These are phyloP conservation scores for Fusarium sarcochroum DNA, from an alignment of 2,329 filamentous ascomycete species.

Conservation along the genomic window DNA sequence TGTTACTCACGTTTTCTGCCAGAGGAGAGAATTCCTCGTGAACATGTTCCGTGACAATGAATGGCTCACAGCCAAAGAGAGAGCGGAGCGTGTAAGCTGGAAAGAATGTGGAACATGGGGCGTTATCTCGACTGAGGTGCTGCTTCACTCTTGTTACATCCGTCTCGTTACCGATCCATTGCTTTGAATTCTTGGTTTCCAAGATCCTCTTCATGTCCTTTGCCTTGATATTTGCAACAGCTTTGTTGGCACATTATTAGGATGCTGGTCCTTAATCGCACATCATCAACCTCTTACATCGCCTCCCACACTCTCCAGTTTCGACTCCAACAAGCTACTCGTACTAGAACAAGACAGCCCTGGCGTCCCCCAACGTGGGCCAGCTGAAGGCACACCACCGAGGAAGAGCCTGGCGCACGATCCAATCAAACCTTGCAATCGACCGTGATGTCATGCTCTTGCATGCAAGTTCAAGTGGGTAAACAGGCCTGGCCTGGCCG, in stretches of 20 bases:
- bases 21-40: conserved; percentile 18
- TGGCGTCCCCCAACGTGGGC: conserved; percentile 37
- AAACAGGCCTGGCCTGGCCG: conserved; percentile 20
- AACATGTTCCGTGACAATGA: conserved; percentile 19
- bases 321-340: conserved; percentile 27
- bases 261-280: conserved; percentile 39
- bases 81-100: conserved; percentile 16
- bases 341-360: conserved; percentile 40
- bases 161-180: conserved; percentile 10
- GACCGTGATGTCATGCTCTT: conserved; percentile 43
- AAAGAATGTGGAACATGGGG: conserved; percentile 37
- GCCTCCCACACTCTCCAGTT: conserved; percentile 29
- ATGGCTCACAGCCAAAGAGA: conserved; percentile 2
- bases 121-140: conserved; percentile 29
- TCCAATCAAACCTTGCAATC: conserved; percentile 30
- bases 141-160: conserved; percentile 39
- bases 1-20: neutral
- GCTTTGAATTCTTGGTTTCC: conserved; percentile 21
- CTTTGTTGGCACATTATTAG: conserved; percentile 36
- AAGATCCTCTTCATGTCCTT: conserved; percentile 15
- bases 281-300: conserved; percentile 40
- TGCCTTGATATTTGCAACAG: conserved; percentile 29
- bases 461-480: conserved; percentile 25
- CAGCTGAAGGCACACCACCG: conserved; percentile 46
- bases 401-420: conserved; percentile 37